phyloP scores from a whole-genome alignment of 2,329 filamentous ascomycete genomes.

The Aspergillus terreus region DNA sequence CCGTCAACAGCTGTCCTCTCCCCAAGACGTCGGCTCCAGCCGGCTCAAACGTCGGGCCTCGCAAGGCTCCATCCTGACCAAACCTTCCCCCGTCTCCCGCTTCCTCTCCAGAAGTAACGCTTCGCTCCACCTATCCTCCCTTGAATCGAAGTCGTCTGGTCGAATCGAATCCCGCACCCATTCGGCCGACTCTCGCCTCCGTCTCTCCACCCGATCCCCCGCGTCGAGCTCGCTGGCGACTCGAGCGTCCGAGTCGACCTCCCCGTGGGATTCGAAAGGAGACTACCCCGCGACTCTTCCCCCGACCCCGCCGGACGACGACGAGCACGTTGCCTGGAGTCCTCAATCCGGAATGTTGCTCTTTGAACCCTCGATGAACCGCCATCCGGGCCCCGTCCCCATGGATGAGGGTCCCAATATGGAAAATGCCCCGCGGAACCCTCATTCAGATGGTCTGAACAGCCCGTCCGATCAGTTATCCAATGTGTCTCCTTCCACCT shows the following conservation, averaged over 20 bases:
- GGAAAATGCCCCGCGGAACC: conserved; percentile 23
- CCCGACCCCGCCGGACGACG: conserved; percentile 42
- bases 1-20: conserved; percentile 11
- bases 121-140: conserved; percentile 50
- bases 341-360: conserved; percentile 28
- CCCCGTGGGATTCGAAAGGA: conserved; percentile 23
- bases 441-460: conserved; percentile 26
- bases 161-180: conserved; percentile 24
- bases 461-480: conserved; percentile 29
- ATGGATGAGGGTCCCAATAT: conserved; percentile 29
- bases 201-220: conserved; percentile 14
- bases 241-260: conserved; percentile 32
- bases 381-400: conserved; percentile 21
- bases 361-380: conserved; percentile 25
- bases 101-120: conserved; percentile 34
- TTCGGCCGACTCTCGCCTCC: conserved; percentile 28
- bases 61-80: conserved; percentile 32
- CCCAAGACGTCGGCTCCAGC: conserved; percentile 16
- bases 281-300: conserved; percentile 36
- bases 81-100: conserved; percentile 32
- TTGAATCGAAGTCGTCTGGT: conserved; percentile 37
- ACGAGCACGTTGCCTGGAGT: conserved; percentile 37
- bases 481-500: conserved; percentile 27
- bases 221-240: conserved; percentile 27
- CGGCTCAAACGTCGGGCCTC: conserved; percentile 35